Conservation (phyloP, 257 asterid species). For the Primulina eburnea region DNA sequence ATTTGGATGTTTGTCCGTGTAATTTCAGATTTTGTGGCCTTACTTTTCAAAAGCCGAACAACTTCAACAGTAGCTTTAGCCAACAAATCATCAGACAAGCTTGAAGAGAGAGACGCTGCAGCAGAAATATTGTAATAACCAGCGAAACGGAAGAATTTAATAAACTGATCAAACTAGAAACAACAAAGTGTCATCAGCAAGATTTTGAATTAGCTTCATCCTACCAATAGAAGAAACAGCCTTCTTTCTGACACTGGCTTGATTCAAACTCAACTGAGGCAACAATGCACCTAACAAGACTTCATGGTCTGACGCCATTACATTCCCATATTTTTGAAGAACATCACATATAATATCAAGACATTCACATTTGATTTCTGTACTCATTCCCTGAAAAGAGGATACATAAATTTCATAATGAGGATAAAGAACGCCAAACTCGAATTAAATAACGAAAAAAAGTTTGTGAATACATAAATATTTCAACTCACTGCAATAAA, state of each 20-base stretch:
- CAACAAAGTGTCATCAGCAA: conserved; percentile 10
- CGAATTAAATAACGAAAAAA: conserved; percentile 1
- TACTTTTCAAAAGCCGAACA: conserved; percentile 62
- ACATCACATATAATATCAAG: conserved; percentile 92
- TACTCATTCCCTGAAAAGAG: conserved; percentile 67
- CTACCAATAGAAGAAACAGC: conserved; percentile 93
- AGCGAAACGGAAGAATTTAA: conserved; percentile 17
- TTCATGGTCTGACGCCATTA: conserved; percentile 85
- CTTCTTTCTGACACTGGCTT: conserved; percentile 96
- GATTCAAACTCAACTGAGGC: conserved; percentile 84
- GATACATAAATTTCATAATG: conserved; percentile 3
- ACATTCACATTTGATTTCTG: conserved; percentile 96
- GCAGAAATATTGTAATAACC: conserved; percentile 22
- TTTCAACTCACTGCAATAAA: not conserved
- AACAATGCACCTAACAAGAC: conserved; percentile 64
- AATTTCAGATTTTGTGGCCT: conserved; percentile 68
- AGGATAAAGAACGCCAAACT: conserved; percentile 2
- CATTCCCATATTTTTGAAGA: conserved; percentile 94
- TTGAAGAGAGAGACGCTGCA: conserved; percentile 92
- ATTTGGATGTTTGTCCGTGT: conserved; percentile 94
- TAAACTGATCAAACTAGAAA: conserved; percentile 5
- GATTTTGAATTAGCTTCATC: conserved; percentile 22
- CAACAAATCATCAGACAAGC: conserved; percentile 95
- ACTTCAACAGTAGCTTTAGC: conserved; percentile 88
- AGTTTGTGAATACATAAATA: not conserved